Percentiles rank a stretch among this genome's conserved stretches.
Evolutionary conservation across 805 yeast genomes (phyloP).

Genomic region (Lachancea sp.): DNA sequence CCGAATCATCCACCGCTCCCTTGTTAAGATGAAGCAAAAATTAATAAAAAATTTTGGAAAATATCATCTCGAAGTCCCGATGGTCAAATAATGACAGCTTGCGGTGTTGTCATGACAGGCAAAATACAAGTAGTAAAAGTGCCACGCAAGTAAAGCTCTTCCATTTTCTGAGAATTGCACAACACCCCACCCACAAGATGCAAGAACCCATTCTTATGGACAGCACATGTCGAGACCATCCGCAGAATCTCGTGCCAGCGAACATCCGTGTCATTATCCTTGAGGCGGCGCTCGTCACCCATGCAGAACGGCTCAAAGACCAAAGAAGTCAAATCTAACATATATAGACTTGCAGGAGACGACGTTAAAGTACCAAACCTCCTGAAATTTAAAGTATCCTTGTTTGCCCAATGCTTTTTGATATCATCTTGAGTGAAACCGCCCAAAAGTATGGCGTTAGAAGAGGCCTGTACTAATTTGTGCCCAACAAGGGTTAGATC

Average conservation of each 20-base stretch:
- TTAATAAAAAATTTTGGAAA: too few species aligned
- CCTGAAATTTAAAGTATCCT: background rate
- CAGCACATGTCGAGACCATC: background rate
- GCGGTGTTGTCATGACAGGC: conserved; percentile 19
- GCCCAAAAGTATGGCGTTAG: conserved; percentile 23
- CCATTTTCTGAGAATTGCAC: conserved; percentile 11
- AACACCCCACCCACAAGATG: conserved; percentile 26
- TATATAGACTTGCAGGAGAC: background rate
- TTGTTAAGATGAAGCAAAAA: too few species aligned
- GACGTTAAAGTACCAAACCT: background rate
- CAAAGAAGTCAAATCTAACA: conserved; percentile 1
- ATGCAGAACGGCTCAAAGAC: background rate
- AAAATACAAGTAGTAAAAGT: conserved; percentile 25
- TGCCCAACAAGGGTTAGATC: conserved; percentile 28
- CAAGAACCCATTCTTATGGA: conserved; percentile 9
- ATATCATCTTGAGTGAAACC: conserved; percentile 27
- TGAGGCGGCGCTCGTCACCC: background rate
- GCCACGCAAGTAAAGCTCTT: conserved; percentile 25
- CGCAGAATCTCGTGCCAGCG: conserved; percentile 2
- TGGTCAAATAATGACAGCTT: background rate
- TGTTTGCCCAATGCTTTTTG: conserved; percentile 6
- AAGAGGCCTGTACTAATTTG: conserved; percentile 21
- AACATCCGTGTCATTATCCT: background rate
- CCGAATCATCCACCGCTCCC: too few species aligned
- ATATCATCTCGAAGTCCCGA: too few species aligned